phyloP scores from a whole-genome alignment of 768 basidiomycete species.

The Phylloporus sp. region DNA sequence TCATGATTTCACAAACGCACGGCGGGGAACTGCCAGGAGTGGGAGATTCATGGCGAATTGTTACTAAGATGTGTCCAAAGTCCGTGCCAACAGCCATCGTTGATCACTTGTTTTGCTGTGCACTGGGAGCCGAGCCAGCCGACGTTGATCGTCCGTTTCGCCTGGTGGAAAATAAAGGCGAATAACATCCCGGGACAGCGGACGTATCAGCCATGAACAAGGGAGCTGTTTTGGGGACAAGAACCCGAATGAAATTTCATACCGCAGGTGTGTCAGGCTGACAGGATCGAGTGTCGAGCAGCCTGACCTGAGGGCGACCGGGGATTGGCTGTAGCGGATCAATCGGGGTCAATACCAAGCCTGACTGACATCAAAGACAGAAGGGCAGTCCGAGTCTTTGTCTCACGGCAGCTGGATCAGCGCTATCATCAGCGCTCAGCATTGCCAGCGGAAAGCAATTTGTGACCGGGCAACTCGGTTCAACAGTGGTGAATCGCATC shows the following conservation, averaged over 20 bases:
- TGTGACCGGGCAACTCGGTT: slow-evolving; percentile 1
- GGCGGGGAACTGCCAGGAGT: slow-evolving; percentile 19
- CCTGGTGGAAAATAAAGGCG: slow-evolving; percentile 6
- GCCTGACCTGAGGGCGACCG: slow-evolving; percentile 2
- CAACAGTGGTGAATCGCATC: slow-evolving; percentile 20
- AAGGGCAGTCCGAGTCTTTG: too few relatives aligned
- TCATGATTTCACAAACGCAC: slow-evolving; percentile 20
- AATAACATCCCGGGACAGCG: slow-evolving; percentile 9
- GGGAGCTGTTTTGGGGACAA: slow-evolving; percentile 10
- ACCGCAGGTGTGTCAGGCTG: slow-evolving; percentile 13
- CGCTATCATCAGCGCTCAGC: too few relatives aligned
- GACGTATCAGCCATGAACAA: slow-evolving; percentile 11
- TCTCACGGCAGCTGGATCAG: too few relatives aligned
- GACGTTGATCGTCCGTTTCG: slow-evolving; percentile 26
- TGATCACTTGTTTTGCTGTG: slow-evolving; percentile 33
- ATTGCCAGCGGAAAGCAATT: slow-evolving; percentile 14
- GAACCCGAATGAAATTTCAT: slow-evolving; percentile 21
- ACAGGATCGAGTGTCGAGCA: slow-evolving; percentile 5
- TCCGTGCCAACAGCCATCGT: slow-evolving; percentile 25
- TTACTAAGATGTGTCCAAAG: slow-evolving; percentile 24
- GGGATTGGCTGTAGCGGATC: slow-evolving; percentile 29
- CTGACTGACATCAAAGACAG: slow-evolving; percentile 11
- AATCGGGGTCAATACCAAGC: slow-evolving; percentile 17
- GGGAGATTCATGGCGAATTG: slow-evolving; percentile 23
- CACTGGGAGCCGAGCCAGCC: too few relatives aligned